phyloP scores from a whole-genome alignment of 2,329 filamentous ascomycete genomes.

The Fusarium sp. region DNA sequence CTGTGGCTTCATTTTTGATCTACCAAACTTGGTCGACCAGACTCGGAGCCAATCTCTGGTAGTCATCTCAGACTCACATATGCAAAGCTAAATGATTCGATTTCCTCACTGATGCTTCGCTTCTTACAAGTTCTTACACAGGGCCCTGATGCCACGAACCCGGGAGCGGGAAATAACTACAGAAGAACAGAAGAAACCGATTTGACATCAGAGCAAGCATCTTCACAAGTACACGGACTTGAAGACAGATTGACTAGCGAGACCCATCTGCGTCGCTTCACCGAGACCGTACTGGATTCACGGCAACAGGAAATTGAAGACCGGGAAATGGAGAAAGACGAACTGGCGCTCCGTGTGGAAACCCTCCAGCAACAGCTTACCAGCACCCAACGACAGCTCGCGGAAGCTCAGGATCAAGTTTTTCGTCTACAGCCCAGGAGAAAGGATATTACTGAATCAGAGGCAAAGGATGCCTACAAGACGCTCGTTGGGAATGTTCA shows the following conservation, averaged over 20 bases:
- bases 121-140: conserved; percentile 15
- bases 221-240: conserved; percentile 30
- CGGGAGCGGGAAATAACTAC: background rate
- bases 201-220: conserved; percentile 15
- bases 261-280: conserved; percentile 50
- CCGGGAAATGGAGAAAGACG: conserved; percentile 47
- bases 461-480: conserved; percentile 51
- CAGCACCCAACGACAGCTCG: conserved; percentile 47
- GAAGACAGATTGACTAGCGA: conserved; percentile 48
- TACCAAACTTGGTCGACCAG: conserved; percentile 9
- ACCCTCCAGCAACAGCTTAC: conserved; percentile 48
- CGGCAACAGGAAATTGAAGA: conserved; percentile 51
- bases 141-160: background rate
- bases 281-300: conserved; percentile 52
- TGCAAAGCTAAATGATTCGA: conserved; percentile 16
- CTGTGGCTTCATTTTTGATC: conserved; percentile 22
- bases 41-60: conserved; percentile 7
- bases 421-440: conserved; percentile 49
- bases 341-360: conserved; percentile 46
- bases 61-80: conserved; percentile 20
- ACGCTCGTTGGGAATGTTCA: conserved; percentile 50
- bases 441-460: conserved; percentile 52
- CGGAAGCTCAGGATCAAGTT: conserved; percentile 50
- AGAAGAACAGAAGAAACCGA: conserved; percentile 9
- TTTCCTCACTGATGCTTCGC: conserved; percentile 6